Evolutionary conservation across 225 moss, liverwort and hornwort genomes (phyloP), one percentile per base, ranked within the genome.

Genomic region (Lunularia cruciata): DNA sequence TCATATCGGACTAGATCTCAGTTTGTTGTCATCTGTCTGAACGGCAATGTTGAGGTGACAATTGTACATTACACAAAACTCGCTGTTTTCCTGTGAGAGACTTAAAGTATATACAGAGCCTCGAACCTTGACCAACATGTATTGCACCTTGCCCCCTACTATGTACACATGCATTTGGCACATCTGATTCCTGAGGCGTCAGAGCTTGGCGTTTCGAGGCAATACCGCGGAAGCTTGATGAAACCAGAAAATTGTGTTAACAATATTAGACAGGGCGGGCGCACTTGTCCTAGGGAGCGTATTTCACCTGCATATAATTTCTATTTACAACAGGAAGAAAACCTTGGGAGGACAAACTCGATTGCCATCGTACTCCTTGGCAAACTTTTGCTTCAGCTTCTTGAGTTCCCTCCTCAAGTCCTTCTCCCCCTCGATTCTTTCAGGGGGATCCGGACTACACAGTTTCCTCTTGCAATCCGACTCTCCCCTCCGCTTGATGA

Each of bases 341-440:
- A 74, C 48, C 60, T 74, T 74, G 33, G 74, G 74, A 23, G 74
- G 67, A 56, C 67, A 74, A 66, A 60, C 57, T 33, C 74, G 67
- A 74, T 55, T 74, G 35, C 67, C 67, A 27, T 74, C 66, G 46
- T 65, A 73, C 73, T 73, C 73, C 66, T 73, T 73, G 14, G 74
- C 74, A 39, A 74, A 74, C 67, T 74, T 74, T 36, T 74, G 74
- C 47, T 74, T 74, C 2, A 74, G 60, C 48, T 74, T 74, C 67
- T 74, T 74, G 22, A 74, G 59, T 59, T 74, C 74, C 47, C 74
- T n/a, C 56, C 67, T 74, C 57, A 74, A 59, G 30, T 74, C 74
- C 67, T 68, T 74, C 47, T 74, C 67, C n/a, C 57, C 59, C 67
- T 74, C 74, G 67, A 74, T 74, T 66, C 74, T 67, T 47, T 74